A percentile compares a stretch with the other conserved stretches of the same genome.
These are phyloP conservation scores for Pseudozyma sp. DNA, from an alignment of 1,284 basidiomycete genomes.

Conservation along the genomic window DNA sequence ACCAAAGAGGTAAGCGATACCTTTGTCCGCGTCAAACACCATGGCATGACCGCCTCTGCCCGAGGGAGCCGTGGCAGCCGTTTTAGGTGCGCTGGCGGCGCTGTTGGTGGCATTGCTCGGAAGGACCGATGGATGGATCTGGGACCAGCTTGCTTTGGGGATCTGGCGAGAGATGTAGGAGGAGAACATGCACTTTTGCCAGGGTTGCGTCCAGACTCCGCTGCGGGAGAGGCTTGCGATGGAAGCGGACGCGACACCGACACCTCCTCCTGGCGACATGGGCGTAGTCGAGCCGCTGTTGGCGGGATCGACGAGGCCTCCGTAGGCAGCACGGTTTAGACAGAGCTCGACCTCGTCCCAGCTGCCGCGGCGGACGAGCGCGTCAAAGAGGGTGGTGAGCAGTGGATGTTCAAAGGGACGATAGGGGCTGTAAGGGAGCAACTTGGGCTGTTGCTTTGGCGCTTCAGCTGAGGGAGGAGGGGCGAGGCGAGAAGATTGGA, in stretches of 20 bases:
- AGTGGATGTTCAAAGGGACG: constrained; percentile 77
- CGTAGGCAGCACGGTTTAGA: constrained; percentile 56
- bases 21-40: constrained; percentile 78
- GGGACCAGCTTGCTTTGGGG: constrained; percentile 52
- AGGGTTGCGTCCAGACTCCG: constrained; percentile 36
- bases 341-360: constrained; percentile 74
- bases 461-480: constrained; percentile 7
- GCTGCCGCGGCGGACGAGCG: constrained; percentile 77
- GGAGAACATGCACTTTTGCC: constrained; percentile 56
- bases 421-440: constrained; percentile 38
- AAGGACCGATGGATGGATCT: constrained; percentile 34
- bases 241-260: constrained; percentile 22
- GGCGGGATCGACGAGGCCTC: constrained; percentile 29
- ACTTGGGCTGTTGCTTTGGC: constrained; percentile 4
- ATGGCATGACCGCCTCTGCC: constrained; percentile 81
- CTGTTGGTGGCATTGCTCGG: not conserved
- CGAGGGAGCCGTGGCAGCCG: constrained; percentile 38
- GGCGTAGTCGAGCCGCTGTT: constrained; percentile 31
- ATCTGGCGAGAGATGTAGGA: constrained; percentile 53
- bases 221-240: constrained; percentile 35
- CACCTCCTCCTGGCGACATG: constrained; percentile 26
- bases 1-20: constrained; percentile 80
- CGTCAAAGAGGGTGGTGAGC: constrained; percentile 76
- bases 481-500: constrained; percentile 48
- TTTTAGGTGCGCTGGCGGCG: not conserved